Percentiles rank a stretch among this genome's conserved stretches.
phyloP scores from a whole-genome alignment of 768 basidiomycete genomes.

The Austroboletus festivus region DNA sequence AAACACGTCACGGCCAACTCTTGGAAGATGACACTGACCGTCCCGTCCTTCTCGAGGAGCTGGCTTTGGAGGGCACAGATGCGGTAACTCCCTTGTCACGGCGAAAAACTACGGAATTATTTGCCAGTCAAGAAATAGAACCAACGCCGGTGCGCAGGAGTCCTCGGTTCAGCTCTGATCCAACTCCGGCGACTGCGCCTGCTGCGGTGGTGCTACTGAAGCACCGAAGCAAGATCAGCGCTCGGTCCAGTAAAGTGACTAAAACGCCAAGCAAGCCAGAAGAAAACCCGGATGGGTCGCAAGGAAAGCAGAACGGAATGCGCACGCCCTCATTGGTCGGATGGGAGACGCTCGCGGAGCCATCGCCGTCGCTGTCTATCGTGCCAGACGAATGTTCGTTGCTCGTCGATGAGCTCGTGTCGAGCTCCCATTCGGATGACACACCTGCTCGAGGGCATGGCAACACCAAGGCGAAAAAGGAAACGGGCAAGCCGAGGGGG shows the following conservation, averaged over 20 bases:
- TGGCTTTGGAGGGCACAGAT: slow-evolving; percentile 16
- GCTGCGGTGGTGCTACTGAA: slow-evolving; percentile 1
- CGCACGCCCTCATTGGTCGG: slow-evolving; percentile 11
- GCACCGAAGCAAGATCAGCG: neutral
- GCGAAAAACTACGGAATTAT: slow-evolving; percentile 13
- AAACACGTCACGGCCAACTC: slow-evolving; percentile 36
- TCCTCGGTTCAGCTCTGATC: slow-evolving; percentile 6
- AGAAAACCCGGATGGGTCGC: neutral
- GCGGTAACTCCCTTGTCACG: slow-evolving; percentile 20
- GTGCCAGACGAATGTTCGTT: slow-evolving; percentile 27
- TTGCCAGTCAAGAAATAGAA: slow-evolving; percentile 24
- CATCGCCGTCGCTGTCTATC: slow-evolving; percentile 26
- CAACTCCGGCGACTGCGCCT: slow-evolving; percentile 10
- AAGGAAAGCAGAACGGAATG: neutral
- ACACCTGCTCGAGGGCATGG: neutral
- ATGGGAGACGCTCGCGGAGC: slow-evolving; percentile 33
- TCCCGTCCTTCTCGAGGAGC: slow-evolving; percentile 23
- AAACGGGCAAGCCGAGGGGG: neutral
- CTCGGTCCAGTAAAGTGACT: neutral
- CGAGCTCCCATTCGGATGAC: slow-evolving; percentile 22
- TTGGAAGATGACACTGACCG: slow-evolving; percentile 22
- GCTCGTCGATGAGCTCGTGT: slow-evolving; percentile 32
- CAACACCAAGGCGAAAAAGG: slow-evolving; percentile 13
- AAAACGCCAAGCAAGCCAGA: slow-evolving; percentile 15
- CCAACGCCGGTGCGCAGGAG: slow-evolving; percentile 14